Percentiles rank a stretch among this genome's conserved stretches.
Conservation (phyloP, 192 early-diverging fungal species). For the Pilaira anomala region DNA sequence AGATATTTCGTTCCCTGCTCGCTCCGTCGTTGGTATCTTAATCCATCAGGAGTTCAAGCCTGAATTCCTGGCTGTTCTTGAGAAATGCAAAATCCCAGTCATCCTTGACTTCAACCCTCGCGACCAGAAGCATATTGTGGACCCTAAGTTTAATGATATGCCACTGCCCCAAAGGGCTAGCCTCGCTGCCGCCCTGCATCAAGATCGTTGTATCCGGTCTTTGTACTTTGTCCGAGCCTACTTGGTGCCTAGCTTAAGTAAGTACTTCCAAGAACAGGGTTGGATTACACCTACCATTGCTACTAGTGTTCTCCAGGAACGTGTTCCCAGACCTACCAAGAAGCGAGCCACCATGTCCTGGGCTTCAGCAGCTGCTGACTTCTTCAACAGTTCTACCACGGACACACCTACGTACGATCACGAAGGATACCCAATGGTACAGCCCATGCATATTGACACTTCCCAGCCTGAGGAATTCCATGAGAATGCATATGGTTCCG, state of each 20-base stretch:
- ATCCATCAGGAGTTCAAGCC: slow-evolving; percentile 5
- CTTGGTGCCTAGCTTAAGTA: background rate
- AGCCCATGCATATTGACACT: too few relatives aligned
- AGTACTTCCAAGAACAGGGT: slow-evolving; percentile 1
- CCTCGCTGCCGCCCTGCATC: background rate
- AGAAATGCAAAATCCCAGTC: background rate
- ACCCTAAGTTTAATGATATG: slow-evolving; percentile 1
- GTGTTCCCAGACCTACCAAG: too few relatives aligned
- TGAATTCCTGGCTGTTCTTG: background rate
- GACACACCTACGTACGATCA: too few relatives aligned
- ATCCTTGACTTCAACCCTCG: slow-evolving; percentile 7
- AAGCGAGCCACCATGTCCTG: too few relatives aligned
- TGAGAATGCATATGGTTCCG: too few relatives aligned
- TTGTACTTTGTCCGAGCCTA: background rate
- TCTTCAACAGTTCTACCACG: too few relatives aligned
- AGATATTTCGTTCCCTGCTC: slow-evolving; percentile 22
- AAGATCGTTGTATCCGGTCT: background rate
- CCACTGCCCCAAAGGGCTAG: background rate
- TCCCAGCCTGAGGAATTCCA: too few relatives aligned
- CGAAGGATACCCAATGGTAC: too few relatives aligned
- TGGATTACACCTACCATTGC: slow-evolving; percentile 7
- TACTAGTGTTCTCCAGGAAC: too few relatives aligned
- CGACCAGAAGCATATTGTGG: slow-evolving; percentile 4
- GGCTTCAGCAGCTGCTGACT: too few relatives aligned
- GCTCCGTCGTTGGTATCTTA: background rate